These are phyloP conservation scores for Physcia stellaris DNA, from an alignment of 495 filamentous ascomycete species.

Conservation along the genomic window DNA sequence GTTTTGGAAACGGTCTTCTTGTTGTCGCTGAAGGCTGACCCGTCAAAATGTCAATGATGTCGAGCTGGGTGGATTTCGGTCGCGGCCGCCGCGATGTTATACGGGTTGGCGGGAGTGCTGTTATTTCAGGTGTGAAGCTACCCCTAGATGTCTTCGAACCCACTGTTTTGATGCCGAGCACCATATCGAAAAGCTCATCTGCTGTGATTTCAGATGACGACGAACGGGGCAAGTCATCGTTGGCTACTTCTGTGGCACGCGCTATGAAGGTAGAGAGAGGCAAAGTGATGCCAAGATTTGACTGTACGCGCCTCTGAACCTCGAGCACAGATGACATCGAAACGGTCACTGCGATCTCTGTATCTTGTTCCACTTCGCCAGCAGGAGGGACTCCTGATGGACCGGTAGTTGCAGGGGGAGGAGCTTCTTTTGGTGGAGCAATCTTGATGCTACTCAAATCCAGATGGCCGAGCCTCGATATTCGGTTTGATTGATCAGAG, in stretches of 20 bases:
- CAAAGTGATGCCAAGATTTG: conserved; percentile 59
- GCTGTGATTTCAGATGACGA: conserved; percentile 45
- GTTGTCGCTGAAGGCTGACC: conserved; percentile 20
- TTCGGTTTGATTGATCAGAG: conserved; percentile 48
- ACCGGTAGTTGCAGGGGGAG: conserved; percentile 2
- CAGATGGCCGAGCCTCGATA: conserved; percentile 65
- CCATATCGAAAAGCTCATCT: conserved; percentile 77
- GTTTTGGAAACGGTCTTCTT: background rate
- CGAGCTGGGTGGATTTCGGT: conserved; percentile 23
- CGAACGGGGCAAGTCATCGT: conserved; percentile 64
- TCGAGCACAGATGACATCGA: conserved; percentile 42
- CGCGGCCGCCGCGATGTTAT: conserved; percentile 20
- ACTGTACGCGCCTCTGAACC: conserved; percentile 65
- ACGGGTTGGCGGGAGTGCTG: conserved; percentile 37
- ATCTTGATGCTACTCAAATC: conserved; percentile 94
- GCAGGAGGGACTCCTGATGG: conserved; percentile 19
- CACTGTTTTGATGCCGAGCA: conserved; percentile 61
- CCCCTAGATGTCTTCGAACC: conserved; percentile 37
- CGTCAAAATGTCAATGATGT: conserved; percentile 70
- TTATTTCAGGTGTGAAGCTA: conserved; percentile 60
- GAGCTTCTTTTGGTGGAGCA: conserved; percentile 31
- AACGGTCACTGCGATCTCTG: conserved; percentile 21
- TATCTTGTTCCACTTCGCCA: conserved; percentile 24
- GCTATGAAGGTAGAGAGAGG: conserved; percentile 79
- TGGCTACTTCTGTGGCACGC: conserved; percentile 71